A percentile compares a stretch with the other conserved stretches of the same genome.
phyloP scores from a whole-genome alignment of 1,284 basidiomycete genomes.

The Pulchroboletus neoregius region DNA sequence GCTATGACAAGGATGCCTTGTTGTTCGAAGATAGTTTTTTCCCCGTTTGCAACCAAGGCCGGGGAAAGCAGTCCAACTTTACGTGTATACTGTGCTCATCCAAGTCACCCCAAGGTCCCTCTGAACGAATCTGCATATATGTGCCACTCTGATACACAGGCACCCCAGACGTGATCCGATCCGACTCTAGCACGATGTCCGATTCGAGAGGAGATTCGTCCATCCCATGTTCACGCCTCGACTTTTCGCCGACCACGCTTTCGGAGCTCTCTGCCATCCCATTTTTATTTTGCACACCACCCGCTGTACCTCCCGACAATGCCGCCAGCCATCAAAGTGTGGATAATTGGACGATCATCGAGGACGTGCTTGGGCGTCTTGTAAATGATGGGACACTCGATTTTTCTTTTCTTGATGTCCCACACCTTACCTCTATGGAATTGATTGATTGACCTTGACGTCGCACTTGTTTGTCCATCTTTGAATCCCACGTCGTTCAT shows the following conservation, averaged over 20 bases:
- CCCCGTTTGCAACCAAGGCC: slow-evolving; percentile 21
- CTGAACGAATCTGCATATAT: slow-evolving; percentile 14
- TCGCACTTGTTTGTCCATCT: slow-evolving; percentile 1
- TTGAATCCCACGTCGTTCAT: background rate
- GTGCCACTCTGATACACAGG: slow-evolving; percentile 16
- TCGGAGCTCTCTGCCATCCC: slow-evolving; percentile 34
- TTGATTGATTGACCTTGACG: slow-evolving; percentile 9
- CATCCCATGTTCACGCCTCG: slow-evolving; percentile 9
- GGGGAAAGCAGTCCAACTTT: slow-evolving; percentile 8
- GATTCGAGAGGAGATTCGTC: background rate
- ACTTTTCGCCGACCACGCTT: slow-evolving; percentile 13
- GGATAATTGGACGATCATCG: slow-evolving; percentile 18
- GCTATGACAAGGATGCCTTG: background rate
- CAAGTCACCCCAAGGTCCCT: slow-evolving; percentile 18
- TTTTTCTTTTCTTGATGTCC: slow-evolving; percentile 30
- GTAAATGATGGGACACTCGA: slow-evolving; percentile 24
- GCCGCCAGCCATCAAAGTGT: background rate
- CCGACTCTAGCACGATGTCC: background rate
- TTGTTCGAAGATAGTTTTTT: background rate
- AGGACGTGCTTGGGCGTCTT: slow-evolving; percentile 24
- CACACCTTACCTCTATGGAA: slow-evolving; percentile 18
- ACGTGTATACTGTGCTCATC: slow-evolving; percentile 23
- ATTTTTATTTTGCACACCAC: slow-evolving; percentile 30
- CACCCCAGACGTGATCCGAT: slow-evolving; percentile 6
- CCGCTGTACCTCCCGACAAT: slow-evolving; percentile 3